Conservation (phyloP, 768 basidiomycete genomes). For the Phylloporus sp. region DNA sequence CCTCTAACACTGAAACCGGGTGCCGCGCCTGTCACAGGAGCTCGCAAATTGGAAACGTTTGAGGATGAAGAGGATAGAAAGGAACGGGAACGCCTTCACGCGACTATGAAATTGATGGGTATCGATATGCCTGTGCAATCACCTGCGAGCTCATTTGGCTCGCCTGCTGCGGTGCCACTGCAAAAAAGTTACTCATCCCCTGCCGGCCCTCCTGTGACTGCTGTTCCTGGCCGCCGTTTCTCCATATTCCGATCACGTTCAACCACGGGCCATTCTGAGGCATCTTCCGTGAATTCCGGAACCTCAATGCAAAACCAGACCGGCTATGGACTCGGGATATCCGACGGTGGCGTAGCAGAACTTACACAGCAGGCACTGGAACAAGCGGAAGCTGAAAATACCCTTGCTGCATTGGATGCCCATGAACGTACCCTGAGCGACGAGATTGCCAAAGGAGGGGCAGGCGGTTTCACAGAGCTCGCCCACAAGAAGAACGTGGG, state of each 20-base stretch:
- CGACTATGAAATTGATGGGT: slow-evolving; percentile 94
- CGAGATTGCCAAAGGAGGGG: slow-evolving; percentile 71
- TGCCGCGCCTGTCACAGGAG: slow-evolving; percentile 49
- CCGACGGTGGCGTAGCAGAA: slow-evolving; percentile 31
- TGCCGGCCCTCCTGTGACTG: slow-evolving; percentile 23
- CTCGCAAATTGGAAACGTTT: slow-evolving; percentile 76
- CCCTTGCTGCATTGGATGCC: slow-evolving; percentile 73
- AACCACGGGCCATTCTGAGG: slow-evolving; percentile 40
- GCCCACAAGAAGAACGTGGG: slow-evolving; percentile 40
- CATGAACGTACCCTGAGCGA: slow-evolving; percentile 69
- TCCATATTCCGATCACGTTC: slow-evolving; percentile 66
- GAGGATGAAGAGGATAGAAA: slow-evolving; percentile 92
- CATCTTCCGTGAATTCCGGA: slow-evolving; percentile 46
- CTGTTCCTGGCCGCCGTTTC: slow-evolving; percentile 47
- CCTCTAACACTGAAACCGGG: slow-evolving; percentile 74
- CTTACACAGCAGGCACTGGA: slow-evolving; percentile 75
- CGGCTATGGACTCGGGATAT: slow-evolving; percentile 29
- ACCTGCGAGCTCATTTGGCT: slow-evolving; percentile 23
- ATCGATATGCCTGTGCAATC: slow-evolving; percentile 63
- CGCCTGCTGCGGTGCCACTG: slow-evolving; percentile 33
- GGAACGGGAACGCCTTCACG: slow-evolving; percentile 83
- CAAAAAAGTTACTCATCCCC: slow-evolving; percentile 43
- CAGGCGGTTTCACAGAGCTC: slow-evolving; percentile 79
- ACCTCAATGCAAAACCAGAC: slow-evolving; percentile 35
- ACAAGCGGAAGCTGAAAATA: slow-evolving; percentile 74